phyloP scores from a whole-genome alignment of 176 grass and related monocot genomes.

The Oryza officinalis region DNA sequence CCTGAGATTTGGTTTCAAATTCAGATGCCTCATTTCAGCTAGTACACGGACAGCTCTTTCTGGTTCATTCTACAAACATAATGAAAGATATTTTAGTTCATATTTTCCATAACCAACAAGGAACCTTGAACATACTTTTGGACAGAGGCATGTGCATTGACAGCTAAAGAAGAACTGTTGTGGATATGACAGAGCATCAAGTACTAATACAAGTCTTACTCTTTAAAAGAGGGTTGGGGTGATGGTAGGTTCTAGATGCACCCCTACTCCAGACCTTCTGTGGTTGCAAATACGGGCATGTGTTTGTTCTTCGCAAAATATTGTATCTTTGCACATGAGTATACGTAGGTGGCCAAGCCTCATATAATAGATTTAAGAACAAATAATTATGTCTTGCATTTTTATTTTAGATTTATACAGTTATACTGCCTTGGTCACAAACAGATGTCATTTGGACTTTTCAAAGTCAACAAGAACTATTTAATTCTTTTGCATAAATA shows the following conservation, averaged over 20 bases:
- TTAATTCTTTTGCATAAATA: neutral
- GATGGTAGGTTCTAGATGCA: neutral
- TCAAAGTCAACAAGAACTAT: neutral
- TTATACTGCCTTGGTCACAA: neutral
- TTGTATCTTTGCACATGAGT: neutral
- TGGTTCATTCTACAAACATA: constrained; percentile 66
- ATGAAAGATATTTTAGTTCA: constrained; percentile 8
- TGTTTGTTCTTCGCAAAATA: too few relatives aligned
- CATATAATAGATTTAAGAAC: neutral
- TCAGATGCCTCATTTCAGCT: constrained; percentile 66
- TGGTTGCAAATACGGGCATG: too few relatives aligned
- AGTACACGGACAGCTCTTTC: constrained; percentile 74
- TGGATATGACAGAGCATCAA: constrained; percentile 14
- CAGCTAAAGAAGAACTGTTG: neutral
- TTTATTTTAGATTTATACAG: neutral
- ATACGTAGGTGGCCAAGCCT: too few relatives aligned
- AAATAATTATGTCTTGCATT: neutral
- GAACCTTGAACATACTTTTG: neutral
- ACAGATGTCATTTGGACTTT: neutral
- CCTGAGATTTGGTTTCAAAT: constrained; percentile 62
- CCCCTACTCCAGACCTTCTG: neutral
- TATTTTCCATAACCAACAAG: neutral
- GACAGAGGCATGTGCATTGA: neutral
- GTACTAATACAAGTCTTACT: constrained; percentile 2
- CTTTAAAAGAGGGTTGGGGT: neutral